Percentiles rank a stretch among this genome's conserved stretches.
These are phyloP conservation scores for Glebionis coronaria DNA, from an alignment of 129 eudicot species.

Conservation along the genomic window DNA sequence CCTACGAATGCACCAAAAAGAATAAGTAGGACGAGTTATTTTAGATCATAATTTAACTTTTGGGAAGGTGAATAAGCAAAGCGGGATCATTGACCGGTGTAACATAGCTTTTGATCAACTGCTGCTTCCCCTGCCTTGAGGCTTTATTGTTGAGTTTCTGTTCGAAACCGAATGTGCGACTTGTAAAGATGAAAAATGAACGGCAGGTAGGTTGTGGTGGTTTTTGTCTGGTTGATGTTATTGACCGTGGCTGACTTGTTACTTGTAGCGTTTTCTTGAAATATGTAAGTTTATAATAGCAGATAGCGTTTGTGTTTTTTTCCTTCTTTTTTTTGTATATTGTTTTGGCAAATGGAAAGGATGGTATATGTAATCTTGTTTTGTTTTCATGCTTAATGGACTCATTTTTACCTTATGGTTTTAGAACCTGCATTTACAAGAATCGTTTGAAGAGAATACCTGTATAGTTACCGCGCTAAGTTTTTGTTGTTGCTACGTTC, in stretches of 20 bases:
- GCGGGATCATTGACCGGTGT: conserved; percentile 32
- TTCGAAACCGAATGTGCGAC: conserved; percentile 13
- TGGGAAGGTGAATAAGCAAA: conserved; percentile 34
- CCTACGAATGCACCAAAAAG: conserved; percentile 14
- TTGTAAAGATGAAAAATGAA: not conserved
- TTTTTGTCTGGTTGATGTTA: conserved; percentile 32
- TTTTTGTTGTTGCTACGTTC: too few relatives aligned
- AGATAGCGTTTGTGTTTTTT: conserved; percentile 25
- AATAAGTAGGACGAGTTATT: conserved; percentile 25
- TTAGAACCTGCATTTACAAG: too few relatives aligned
- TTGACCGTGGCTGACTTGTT: conserved; percentile 38
- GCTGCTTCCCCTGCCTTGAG: conserved; percentile 14
- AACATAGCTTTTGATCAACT: conserved; percentile 26
- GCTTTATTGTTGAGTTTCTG: not conserved
- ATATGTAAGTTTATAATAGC: conserved; percentile 33
- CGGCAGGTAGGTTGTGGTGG: conserved; percentile 19
- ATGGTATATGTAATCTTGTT: conserved; percentile 26
- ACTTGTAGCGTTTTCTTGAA: conserved; percentile 26
- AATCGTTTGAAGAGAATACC: too few relatives aligned
- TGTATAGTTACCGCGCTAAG: too few relatives aligned
- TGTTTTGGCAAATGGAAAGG: conserved; percentile 35
- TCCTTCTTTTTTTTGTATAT: conserved; percentile 35
- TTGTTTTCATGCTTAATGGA: conserved; percentile 21
- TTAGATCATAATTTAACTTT: conserved; percentile 30
- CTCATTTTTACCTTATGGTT: conserved; percentile 3